Base-by-base conservation (phyloP, 2,329 filamentous ascomycete genomes). In the Paecilomyces sp. region DNA sequence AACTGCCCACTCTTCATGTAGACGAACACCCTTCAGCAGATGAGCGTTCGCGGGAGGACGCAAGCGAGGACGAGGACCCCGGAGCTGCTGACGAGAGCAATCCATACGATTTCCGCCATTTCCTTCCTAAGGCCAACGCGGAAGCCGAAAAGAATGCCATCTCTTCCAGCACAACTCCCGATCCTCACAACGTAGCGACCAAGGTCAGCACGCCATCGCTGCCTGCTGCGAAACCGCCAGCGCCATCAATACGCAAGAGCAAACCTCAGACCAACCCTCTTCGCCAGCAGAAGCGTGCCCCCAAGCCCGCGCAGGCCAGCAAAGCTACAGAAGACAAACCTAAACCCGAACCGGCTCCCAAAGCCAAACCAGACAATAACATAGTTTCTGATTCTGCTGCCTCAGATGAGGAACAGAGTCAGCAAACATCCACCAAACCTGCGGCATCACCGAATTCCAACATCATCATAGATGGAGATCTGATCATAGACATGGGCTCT, bases 401-500 rank as follows among this genome's bases (percentile, higher is more conserved):
- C 15, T 71, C 72, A 24, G 74, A 75, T 56, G 68, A 68, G 33
- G 74, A 70, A 30, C 67, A 67, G 3, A 68, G 66, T 15, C 56
- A 50, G 25, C 64, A 63, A 2, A 59, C 64, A 34, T 71, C 70
- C 8, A 68, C 71, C 51, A 73, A 70, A 56, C 63, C 70, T 11
- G 65, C 66, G 24, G 66, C 71, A 47, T 76, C 74, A 13, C 71
- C 75, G 1, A 67, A 66, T 36, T 73, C 69, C n/a, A 77, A 79
- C 60, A 78, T 79, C 56, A 78, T 79, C 55, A 72, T 78, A 54
- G 76, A 79, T 15, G 77, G 76, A 18, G 75, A 76, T 60, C 65
- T 79, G n/a, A 79, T 79, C 53, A 80, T 80, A 57, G 77, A 80
- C 57, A 77, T 79, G 76, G 77, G 77, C 25, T 79, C 77, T 34